Evolutionary conservation across 805 yeast genomes (phyloP).

Genomic region (Saccharomycopsis oosterbeekiorum): DNA sequence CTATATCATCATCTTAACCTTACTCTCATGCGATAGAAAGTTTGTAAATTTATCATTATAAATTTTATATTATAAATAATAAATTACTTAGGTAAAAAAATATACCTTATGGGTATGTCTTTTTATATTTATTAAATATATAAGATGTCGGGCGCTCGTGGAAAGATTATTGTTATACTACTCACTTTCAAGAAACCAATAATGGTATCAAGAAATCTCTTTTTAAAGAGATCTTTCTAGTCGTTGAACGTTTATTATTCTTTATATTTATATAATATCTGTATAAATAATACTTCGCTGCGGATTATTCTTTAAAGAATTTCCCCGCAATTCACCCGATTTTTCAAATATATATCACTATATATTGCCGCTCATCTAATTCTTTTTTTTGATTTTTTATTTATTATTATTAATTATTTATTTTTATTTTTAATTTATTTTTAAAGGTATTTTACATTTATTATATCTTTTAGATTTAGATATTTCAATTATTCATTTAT

Average conservation of each 20-base stretch:
- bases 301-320: slow-evolving; percentile 2
- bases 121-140: too few relatives aligned
- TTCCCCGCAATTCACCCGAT: slow-evolving; percentile 5
- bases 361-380: not conserved
- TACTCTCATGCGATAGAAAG: not conserved
- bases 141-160: slow-evolving; percentile 5
- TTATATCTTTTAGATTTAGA: not conserved
- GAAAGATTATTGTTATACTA: slow-evolving; percentile 6
- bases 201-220: too few relatives aligned
- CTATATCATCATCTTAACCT: slow-evolving; percentile 2
- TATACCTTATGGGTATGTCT: too few relatives aligned
- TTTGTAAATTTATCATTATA: not conserved
- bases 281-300: slow-evolving; percentile 8
- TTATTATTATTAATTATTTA: not conserved
- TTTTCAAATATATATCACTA: not conserved
- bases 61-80: not conserved
- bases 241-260: slow-evolving; percentile 10
- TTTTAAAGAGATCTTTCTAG: not conserved
- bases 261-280: not conserved
- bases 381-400: not conserved
- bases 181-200: not conserved
- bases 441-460: not conserved
- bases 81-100: too few relatives aligned
- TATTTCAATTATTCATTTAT: not conserved
- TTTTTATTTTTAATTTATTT: not conserved